These are phyloP conservation scores for Silene conica DNA, from an alignment of 148 eudicot species.

Conservation along the genomic window DNA sequence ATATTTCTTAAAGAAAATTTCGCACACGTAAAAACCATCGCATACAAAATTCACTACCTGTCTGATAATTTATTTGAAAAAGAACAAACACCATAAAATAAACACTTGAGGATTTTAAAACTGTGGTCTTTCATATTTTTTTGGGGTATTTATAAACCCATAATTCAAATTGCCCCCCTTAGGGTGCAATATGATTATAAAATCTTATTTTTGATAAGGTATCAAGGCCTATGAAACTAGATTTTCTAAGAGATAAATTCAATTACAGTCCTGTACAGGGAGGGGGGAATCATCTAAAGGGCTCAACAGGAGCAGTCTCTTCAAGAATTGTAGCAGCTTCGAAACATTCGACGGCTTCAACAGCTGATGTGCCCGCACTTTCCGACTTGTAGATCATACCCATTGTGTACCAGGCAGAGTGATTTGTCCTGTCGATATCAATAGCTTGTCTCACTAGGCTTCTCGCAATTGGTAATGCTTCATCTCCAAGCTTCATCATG, in stretches of 20 bases:
- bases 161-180: not conserved
- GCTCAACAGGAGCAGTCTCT: conserved; percentile 72
- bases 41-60: too few species aligned
- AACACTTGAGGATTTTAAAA: not conserved
- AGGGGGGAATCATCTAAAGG: conserved; percentile 46
- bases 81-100: not conserved
- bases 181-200: conserved; percentile 1
- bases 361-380: conserved; percentile 30
- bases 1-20: too few species aligned
- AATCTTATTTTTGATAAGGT: not conserved
- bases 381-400: conserved; percentile 61
- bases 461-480: conserved; percentile 50
- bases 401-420: conserved; percentile 73
- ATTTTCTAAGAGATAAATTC: conserved; percentile 2
- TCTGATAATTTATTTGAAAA: too few species aligned
- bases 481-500: conserved; percentile 40
- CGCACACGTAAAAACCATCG: too few species aligned
- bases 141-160: not conserved
- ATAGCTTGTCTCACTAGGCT: conserved; percentile 74
- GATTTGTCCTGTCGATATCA: conserved; percentile 58
- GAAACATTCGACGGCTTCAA: conserved; percentile 74
- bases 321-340: conserved; percentile 74
- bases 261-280: conserved; percentile 14
- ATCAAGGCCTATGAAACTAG: not conserved
- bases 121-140: conserved; percentile 10